A percentile compares a stretch with the other conserved stretches of the same genome.
phyloP scores from a whole-genome alignment of 75 land plant species.

The Cryptomeria japonica region DNA sequence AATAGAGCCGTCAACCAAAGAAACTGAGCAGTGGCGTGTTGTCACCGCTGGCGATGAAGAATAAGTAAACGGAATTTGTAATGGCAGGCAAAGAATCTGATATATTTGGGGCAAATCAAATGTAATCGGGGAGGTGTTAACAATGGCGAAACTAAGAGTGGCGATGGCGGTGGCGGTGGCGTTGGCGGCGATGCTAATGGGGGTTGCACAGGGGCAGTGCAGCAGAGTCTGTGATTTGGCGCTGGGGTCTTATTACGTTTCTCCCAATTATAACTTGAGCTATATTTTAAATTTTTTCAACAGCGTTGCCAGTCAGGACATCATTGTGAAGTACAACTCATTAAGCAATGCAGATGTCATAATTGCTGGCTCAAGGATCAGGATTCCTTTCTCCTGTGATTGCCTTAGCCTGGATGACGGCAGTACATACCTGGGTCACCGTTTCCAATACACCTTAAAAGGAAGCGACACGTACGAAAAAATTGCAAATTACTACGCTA shows the following conservation, averaged over 20 bases:
- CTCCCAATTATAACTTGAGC: neutral
- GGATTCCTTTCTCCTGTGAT: conserved; percentile 62
- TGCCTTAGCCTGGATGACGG: conserved; percentile 28
- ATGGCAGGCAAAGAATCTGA: too few species aligned
- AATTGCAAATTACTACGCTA: conserved; percentile 36
- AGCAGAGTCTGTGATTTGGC: neutral
- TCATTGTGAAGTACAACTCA: neutral
- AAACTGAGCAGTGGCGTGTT: too few species aligned
- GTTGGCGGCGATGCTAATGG: neutral
- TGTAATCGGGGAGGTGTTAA: too few species aligned
- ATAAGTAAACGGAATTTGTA: too few species aligned
- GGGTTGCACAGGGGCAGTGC: neutral
- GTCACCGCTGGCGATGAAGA: too few species aligned
- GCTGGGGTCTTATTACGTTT: neutral
- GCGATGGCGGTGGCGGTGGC: neutral
- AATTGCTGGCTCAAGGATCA: neutral
- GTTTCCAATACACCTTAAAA: conserved; percentile 33
- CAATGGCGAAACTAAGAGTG: neutral
- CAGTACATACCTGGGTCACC: conserved; percentile 37
- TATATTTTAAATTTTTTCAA: neutral
- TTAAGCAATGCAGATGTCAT: neutral
- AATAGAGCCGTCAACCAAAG: too few species aligned
- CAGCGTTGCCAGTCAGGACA: neutral
- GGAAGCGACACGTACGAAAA: conserved; percentile 32
- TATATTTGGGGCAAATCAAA: too few species aligned